These are phyloP conservation scores for Geotrichum ghanense DNA, from an alignment of 805 yeast genomes.

Conservation along the genomic window DNA sequence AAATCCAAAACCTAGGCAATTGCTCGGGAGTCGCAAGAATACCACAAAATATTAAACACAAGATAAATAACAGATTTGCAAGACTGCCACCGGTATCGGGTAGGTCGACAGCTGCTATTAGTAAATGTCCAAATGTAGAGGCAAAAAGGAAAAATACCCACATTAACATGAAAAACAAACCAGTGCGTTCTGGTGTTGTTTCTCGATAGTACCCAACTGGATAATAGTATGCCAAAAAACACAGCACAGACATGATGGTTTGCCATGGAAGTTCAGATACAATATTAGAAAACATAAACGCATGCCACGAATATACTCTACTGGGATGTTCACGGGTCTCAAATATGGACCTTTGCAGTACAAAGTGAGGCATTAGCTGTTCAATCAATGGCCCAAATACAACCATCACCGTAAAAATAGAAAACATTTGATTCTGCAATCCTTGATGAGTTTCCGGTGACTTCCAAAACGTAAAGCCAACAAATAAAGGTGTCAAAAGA, in stretches of 20 bases:
- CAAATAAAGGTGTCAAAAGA: slow-evolving; percentile 43
- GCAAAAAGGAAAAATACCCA: slow-evolving; percentile 26
- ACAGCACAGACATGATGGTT: slow-evolving; percentile 47
- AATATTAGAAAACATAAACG: slow-evolving; percentile 50
- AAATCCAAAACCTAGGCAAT: slow-evolving; percentile 65
- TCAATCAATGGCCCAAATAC: slow-evolving; percentile 44
- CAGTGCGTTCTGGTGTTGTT: slow-evolving; percentile 28
- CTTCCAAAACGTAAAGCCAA: slow-evolving; percentile 59
- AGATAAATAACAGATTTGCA: slow-evolving; percentile 44
- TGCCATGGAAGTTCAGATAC: slow-evolving; percentile 62
- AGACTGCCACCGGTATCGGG: slow-evolving; percentile 52
- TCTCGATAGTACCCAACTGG: slow-evolving; percentile 58
- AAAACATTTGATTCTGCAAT: slow-evolving; percentile 68
- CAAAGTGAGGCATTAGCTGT: slow-evolving; percentile 54
- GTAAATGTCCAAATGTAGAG: slow-evolving; percentile 46
- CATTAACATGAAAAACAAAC: slow-evolving; percentile 11
- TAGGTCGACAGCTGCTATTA: slow-evolving; percentile 21
- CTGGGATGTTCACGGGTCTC: slow-evolving; percentile 69
- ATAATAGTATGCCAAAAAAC: slow-evolving; percentile 51
- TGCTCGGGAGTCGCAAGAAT: slow-evolving; percentile 45
- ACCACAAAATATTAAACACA: slow-evolving; percentile 68
- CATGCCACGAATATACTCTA: slow-evolving; percentile 56
- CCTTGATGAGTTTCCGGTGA: slow-evolving; percentile 54
- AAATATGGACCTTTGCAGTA: slow-evolving; percentile 47
- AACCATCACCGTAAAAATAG: slow-evolving; percentile 57